Base-by-base conservation (phyloP, 1,139 yeast species). In the Kurtzmaniella quercitrusa region DNA sequence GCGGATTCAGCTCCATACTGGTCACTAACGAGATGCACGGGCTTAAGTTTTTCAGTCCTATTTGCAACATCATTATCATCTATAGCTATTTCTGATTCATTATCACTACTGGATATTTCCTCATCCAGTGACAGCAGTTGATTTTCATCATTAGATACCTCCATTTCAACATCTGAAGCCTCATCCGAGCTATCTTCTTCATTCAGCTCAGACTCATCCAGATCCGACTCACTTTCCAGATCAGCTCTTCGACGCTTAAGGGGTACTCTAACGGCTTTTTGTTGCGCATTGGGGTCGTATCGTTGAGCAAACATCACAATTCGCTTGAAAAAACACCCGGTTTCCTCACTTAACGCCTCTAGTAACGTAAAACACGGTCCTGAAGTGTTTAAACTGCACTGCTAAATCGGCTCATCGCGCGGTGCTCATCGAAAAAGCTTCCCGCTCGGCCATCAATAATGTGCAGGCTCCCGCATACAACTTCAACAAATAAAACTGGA, bases 221-320 rank as follows among this genome's bases (percentile, higher is more conserved):
- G 12, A 5, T 34, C 41, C n/a, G 19, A 11, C 3, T 38, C 39
- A 5, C 17, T 16, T 17, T 37, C 37, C 6, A 44, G 48, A 18
- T 36, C 42, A 2, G 28, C 34, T 32, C 26, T 33, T 21, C 20
- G 16, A 18, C 41, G 34, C 36, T 32, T 36, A 38, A 36, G 26
- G 14, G 28, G 32, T 21, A 12, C 32, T 12, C 34, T 19, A n/a
- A 33, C 17, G 26, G 40, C 38, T 42, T 30, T 34, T 54, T 7
- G 47, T 17, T 52, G 46, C 18, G 57, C 61, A n/a, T 60, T 55
- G 22, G 86, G 86, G 52, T 80, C 86, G 55, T 74, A 80, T 54
- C 88, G 66, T 22, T 76, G 74, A 21, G 84, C 86, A 66, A 82
- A 82, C 88, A 82, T 80, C 23, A 19, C 30, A n/a, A n/a, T n/a